Evolutionary conservation across 2,329 filamentous ascomycete species (phyloP), one percentile per base, ranked within the genome.

Genomic region (Ophiobolus disseminans): DNA sequence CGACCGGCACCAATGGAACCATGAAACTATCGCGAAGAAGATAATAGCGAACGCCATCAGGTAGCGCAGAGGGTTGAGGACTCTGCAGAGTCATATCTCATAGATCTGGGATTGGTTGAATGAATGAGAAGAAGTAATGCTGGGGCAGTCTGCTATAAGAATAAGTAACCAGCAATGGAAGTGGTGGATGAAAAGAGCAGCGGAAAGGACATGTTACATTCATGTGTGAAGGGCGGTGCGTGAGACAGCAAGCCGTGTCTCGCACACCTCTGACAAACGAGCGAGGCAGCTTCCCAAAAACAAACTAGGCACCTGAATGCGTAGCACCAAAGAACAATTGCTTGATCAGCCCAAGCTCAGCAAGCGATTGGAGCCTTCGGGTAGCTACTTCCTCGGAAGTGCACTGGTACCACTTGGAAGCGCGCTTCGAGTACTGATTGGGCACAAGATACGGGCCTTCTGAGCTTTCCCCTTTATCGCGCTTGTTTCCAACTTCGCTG

Each of bases 1-100:
- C 76, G 5, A 66, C 69, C 14, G 76, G 73, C 11, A 78, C 62
- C 3, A 79, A 60, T 4, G 76, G 75, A 0, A 77, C 68, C 40
- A 73, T 60, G 7, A 56, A 48, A 10, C 69, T 67, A 22, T 51
- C 45, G 19, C 75, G 74, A 38, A 72, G 60, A 44, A 78, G 69
- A 57, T 73, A 76, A 58, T 69, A 75, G 11, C 63, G 59, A 20
- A 70, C 53, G 4, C 58, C 50, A 16, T 61, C 45, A 0, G 54
- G 53, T 6, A 63, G 21, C 3, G 41, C 31, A 32, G 45, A 50
- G 10, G 41, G 21, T 1, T 8, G 19, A 7, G 35, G 25, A 19
- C 14, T 1, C 13, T 42, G 26, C 16, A 26, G 16, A 11, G 46
- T n/a, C 56, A 65, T 64, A 9, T 4, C 2, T 17, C 7, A 22